Conservation (phyloP, 805 yeast species). For the Scheffersomyces ergatensis region DNA sequence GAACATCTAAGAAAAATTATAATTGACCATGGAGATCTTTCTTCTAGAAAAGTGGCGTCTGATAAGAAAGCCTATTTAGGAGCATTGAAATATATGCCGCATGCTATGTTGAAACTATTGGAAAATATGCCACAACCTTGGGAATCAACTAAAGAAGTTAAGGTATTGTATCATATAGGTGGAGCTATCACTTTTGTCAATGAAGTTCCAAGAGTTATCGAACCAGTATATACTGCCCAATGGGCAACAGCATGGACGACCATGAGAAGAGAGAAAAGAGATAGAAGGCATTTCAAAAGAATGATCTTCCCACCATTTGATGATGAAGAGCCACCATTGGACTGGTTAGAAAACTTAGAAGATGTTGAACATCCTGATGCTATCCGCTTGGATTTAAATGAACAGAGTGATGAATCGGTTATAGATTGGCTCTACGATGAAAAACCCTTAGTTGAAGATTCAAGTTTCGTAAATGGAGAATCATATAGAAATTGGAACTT, state of each 20-base stretch:
- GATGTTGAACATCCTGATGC: slow-evolving; percentile 72
- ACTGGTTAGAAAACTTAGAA: slow-evolving; percentile 77
- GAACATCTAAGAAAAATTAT: slow-evolving; percentile 87
- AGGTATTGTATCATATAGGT: slow-evolving; percentile 81
- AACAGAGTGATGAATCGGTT: slow-evolving; percentile 57
- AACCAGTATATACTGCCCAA: slow-evolving; percentile 87
- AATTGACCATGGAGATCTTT: slow-evolving; percentile 79
- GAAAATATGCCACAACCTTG: slow-evolving; percentile 99
- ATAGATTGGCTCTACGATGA: slow-evolving; percentile 80
- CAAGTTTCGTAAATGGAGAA: slow-evolving; percentile 62
- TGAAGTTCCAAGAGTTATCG: slow-evolving; percentile 87
- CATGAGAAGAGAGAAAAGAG: slow-evolving; percentile 94
- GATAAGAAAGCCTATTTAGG: slow-evolving; percentile 89
- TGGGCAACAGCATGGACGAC: slow-evolving; percentile 93
- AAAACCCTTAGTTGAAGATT: slow-evolving; percentile 64
- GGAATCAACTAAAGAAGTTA: slow-evolving; percentile 85
- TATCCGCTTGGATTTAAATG: slow-evolving; percentile 63
- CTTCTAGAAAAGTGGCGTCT: slow-evolving; percentile 71
- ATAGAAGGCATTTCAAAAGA: slow-evolving; percentile 83
- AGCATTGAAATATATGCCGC: slow-evolving; percentile 93
- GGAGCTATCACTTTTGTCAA: slow-evolving; percentile 96
- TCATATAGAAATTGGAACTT: slow-evolving; percentile 75
- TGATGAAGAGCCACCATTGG: slow-evolving; percentile 92
- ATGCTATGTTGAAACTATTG: slow-evolving; percentile 81
- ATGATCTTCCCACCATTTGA: slow-evolving; percentile 95